Conservation (phyloP, 495 filamentous ascomycete genomes). For the Parachaetomium inaequale region DNA sequence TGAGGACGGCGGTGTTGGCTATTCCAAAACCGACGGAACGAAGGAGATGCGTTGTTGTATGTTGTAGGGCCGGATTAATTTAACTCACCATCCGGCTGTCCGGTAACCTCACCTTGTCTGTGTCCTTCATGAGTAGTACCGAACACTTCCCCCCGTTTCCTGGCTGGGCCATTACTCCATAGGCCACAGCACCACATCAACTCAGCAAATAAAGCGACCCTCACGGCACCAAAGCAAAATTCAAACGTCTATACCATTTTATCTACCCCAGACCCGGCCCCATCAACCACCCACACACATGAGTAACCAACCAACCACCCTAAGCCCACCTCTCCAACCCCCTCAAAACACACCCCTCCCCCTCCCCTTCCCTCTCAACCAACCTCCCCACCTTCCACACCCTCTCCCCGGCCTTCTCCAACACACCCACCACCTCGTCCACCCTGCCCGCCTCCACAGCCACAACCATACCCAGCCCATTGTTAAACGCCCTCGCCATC, state of each 20-base stretch:
- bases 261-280: too few species aligned
- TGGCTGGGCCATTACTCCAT: too few species aligned
- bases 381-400: constrained; percentile 75
- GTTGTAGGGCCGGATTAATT: too few species aligned
- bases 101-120: too few species aligned
- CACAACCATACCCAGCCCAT: constrained; percentile 86
- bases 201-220: not conserved
- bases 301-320: too few species aligned
- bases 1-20: too few species aligned
- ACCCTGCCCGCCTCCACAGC: constrained; percentile 61
- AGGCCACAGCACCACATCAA: not conserved
- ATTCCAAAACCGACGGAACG: too few species aligned
- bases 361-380: constrained; percentile 46
- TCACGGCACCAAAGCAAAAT: not conserved
- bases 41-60: too few species aligned
- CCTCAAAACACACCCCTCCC: constrained; percentile 64
- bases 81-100: too few species aligned
- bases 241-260: not conserved
- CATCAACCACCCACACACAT: not conserved
- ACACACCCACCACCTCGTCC: constrained; percentile 48
- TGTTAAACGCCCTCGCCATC: constrained; percentile 92
- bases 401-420: constrained; percentile 67
- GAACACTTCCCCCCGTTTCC: too few species aligned
- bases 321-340: constrained; percentile 67
- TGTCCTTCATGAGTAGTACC: too few species aligned